A percentile compares a stretch with the other conserved stretches of the same genome.
phyloP scores from a whole-genome alignment of 257 asterid species.

The Dorcoceras hygrometricum region DNA sequence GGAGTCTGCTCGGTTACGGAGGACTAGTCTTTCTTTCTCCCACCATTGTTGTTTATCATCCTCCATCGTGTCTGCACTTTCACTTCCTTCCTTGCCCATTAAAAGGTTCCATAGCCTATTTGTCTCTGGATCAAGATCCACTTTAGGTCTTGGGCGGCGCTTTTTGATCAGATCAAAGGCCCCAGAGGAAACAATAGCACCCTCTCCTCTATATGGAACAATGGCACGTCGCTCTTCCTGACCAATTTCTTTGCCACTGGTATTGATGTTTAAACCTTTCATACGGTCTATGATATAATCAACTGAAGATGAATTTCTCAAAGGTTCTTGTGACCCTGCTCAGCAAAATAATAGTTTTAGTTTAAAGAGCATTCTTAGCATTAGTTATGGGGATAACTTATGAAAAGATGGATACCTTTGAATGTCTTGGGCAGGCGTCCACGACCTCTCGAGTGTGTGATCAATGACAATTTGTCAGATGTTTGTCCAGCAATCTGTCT shows the following conservation, averaged over 20 bases:
- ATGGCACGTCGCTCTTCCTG: slow-evolving; percentile 45
- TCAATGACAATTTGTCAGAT: slow-evolving; percentile 35
- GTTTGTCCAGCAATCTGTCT: slow-evolving; percentile 30
- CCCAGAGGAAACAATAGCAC: slow-evolving; percentile 53
- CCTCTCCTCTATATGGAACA: slow-evolving; percentile 65
- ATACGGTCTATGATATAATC: slow-evolving; percentile 43
- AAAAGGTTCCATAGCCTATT: slow-evolving; percentile 79
- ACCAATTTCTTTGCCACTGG: slow-evolving; percentile 26
- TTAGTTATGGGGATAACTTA: slow-evolving; percentile 8
- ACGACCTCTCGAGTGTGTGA: slow-evolving; percentile 27
- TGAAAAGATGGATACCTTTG: slow-evolving; percentile 38
- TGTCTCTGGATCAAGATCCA: slow-evolving; percentile 92
- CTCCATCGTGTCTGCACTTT: slow-evolving; percentile 50
- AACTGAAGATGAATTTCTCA: slow-evolving; percentile 25
- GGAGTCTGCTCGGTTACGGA: slow-evolving; percentile 78
- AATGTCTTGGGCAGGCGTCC: slow-evolving; percentile 37
- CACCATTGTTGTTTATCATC: slow-evolving; percentile 68
- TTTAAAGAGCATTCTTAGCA: slow-evolving; percentile 20
- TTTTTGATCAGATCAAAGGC: slow-evolving; percentile 48
- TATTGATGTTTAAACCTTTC: slow-evolving; percentile 41
- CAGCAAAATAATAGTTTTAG: slow-evolving; percentile 15
- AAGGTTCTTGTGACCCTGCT: slow-evolving; percentile 47
- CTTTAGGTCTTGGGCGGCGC: slow-evolving; percentile 67
- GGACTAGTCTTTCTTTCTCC: slow-evolving; percentile 77
- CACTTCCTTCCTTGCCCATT: slow-evolving; percentile 70